Conservation (phyloP, 139 green algal genomes). For the Coelastrella sp. region DNA sequence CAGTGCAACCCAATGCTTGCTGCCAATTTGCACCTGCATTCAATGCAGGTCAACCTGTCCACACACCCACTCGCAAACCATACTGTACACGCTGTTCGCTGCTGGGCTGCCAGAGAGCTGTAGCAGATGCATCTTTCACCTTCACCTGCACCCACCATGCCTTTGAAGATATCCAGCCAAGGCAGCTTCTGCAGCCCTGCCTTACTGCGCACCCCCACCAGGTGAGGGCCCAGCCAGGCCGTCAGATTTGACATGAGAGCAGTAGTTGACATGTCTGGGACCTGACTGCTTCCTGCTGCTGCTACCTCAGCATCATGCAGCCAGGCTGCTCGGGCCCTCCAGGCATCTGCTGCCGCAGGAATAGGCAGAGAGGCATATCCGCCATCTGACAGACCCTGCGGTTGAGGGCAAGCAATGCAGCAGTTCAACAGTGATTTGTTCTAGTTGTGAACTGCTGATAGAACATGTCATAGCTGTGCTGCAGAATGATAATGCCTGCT, state of each 20-base stretch:
- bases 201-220: constrained; percentile 51
- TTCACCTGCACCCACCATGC: not conserved
- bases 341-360: constrained; percentile 51
- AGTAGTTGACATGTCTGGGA: constrained; percentile 66
- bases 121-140: not conserved
- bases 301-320: constrained; percentile 48
- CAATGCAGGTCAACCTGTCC: not conserved
- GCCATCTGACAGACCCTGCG: constrained; percentile 10
- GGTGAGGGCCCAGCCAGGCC: constrained; percentile 58
- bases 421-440: not conserved
- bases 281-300: constrained; percentile 8
- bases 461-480: not conserved
- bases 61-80: not conserved
- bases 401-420: not conserved
- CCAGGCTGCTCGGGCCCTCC: constrained; percentile 60
- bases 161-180: constrained; percentile 47
- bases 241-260: constrained; percentile 47
- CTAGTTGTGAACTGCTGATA: not conserved
- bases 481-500: not conserved
- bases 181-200: constrained; percentile 46
- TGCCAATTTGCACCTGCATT: not conserved
- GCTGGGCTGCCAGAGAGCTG: not conserved
- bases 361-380: constrained; percentile 26
- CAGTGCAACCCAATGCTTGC: not conserved
- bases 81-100: not conserved